Base-by-base conservation (phyloP, 2,329 filamentous ascomycete genomes). In the Akanthomyces muscarius region DNA sequence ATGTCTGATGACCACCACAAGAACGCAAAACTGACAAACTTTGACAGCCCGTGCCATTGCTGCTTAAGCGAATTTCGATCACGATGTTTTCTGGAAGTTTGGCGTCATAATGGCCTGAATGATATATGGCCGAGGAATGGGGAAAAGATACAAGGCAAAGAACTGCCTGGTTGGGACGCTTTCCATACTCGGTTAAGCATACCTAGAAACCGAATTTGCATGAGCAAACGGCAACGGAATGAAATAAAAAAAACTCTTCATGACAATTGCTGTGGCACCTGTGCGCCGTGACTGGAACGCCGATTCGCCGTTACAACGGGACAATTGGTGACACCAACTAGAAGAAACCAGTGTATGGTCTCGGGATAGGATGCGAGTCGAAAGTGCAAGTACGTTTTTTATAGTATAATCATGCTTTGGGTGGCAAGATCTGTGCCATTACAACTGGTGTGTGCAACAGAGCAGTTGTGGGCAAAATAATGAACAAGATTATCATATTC, bases 21-120 rank as follows among this genome's bases (percentile, higher is more conserved):
- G 13, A 28, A 21, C 21, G 25, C n/a, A 36, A 44, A 28, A 7
- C 36, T 50, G 59, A 63, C 63, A 65, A 62, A 75, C 78, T 71
- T 77, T 69, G 65, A 48, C 21, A 88, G 85, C 86, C 77, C 85
- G 86, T 75, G 85, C 84, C 73, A 81, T 87, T 71, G 81, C 41
- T 70, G 75, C 83, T 69, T 77, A 76, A 77, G 71, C 65, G 69
- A 68, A 70, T 62, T 50, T 62, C 71, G 64, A 70, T 71, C 65
- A 66, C 69, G 70, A 67, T 65, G 60, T 67, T 62, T 72, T 71
- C 71, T 74, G 73, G 72, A 71, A 71, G 72, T 75, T 71, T 70
- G 71, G 75, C 73, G 75, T 75, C 73, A 71, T 69, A 70, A 70
- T 73, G 72, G 73, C 70, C 72, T 73, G 66, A 67, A 72, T 70